Base-by-base conservation (phyloP, 257 asterid species). In the Gentiana dahurica region DNA sequence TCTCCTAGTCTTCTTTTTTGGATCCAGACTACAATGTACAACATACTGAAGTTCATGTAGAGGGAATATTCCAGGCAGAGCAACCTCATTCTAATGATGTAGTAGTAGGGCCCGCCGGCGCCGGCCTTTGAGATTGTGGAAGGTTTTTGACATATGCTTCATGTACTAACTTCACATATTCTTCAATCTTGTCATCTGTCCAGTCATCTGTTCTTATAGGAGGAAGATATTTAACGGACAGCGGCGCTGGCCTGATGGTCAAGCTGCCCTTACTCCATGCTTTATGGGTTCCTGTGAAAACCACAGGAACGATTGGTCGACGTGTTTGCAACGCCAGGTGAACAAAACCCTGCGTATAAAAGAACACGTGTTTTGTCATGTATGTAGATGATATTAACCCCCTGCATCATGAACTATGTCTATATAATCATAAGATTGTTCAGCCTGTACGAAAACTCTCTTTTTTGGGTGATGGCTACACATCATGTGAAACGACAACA, bases 221-320 rank as follows among this genome's bases (percentile, higher is more conserved):
- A 13, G 81, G 77, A 32, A 75, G 79, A 67, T 52, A 79, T 62
- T 50, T 69, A 6, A 79, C 72, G 4, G 68, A 61, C 49, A 79
- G 46, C n/a, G 85, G 79, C 0, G 75, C 43, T 4, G 81, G 81
- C 60, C 85, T 59, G 8, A 72, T 48, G 44, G 67, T 73, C 69
- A 79, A 55, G 58, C 79, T 75, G 49, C 81, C 85, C 60, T 79
- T 79, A 36, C 77, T 58, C 77, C 85, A 79, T 37, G 85, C 85
- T 12, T 57, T 64, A 60, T 79, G 79, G 1, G 81, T 76, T 33
- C 75, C 73, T 0, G 65, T 68, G 45, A 76, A 57, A 52, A 76
- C 51, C 2, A 76, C 65, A 1, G 81, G 85, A 55, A 78, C 77
- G 34, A 78, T 67, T 8, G 79, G 81, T 13, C 68, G 58, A 0